phyloP scores from a whole-genome alignment of 2,329 filamentous ascomycete genomes.

The Balansia obtecta region DNA sequence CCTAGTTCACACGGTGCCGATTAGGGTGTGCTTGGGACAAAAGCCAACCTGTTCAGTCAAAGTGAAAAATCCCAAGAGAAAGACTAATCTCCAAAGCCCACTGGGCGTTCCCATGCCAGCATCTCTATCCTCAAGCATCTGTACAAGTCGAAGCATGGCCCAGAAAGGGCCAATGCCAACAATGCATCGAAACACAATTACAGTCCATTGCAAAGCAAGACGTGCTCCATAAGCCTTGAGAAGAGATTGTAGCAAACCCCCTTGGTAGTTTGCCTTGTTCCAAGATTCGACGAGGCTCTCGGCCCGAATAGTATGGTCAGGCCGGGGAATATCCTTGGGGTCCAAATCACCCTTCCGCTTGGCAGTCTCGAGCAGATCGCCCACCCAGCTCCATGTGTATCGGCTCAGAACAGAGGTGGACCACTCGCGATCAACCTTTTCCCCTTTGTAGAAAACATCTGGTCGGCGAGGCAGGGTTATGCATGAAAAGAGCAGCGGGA shows the following conservation, averaged over 20 bases:
- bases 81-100: slow-evolving; percentile 56
- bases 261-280: slow-evolving; percentile 31
- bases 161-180: slow-evolving; percentile 61
- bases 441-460: slow-evolving; percentile 46
- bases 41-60: slow-evolving; percentile 33
- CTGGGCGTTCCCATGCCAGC: slow-evolving; percentile 31
- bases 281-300: slow-evolving; percentile 37
- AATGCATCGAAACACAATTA: slow-evolving; percentile 41
- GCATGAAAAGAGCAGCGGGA: slow-evolving; percentile 35
- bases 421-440: slow-evolving; percentile 49
- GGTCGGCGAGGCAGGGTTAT: slow-evolving; percentile 54
- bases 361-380: slow-evolving; percentile 40
- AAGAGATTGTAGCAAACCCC: slow-evolving; percentile 48
- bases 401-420: slow-evolving; percentile 48
- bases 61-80: slow-evolving; percentile 48
- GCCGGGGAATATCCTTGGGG: slow-evolving; percentile 47
- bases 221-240: slow-evolving; percentile 41
- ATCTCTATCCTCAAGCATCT: slow-evolving; percentile 45
- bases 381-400: slow-evolving; percentile 55
- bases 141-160: slow-evolving; percentile 53
- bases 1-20: background rate
- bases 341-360: slow-evolving; percentile 47
- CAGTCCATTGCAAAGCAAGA: slow-evolving; percentile 44
- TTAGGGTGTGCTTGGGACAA: background rate
- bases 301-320: slow-evolving; percentile 42